phyloP scores from a whole-genome alignment of 1,284 basidiomycete genomes.

The Pholiota adiposa region DNA sequence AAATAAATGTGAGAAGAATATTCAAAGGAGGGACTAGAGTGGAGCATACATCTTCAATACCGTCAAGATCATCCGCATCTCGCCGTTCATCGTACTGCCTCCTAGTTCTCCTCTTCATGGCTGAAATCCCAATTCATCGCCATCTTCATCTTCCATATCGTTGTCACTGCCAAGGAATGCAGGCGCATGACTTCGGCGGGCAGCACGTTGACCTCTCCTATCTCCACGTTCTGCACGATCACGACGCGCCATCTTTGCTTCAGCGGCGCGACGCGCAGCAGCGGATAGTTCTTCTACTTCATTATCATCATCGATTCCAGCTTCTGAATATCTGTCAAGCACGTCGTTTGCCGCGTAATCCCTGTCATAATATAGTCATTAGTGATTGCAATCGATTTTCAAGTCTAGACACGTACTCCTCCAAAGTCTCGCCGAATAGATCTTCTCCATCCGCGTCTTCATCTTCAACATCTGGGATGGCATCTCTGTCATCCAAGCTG shows the following conservation, averaged over 20 bases:
- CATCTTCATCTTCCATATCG: conserved; percentile 63
- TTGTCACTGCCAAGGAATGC: conserved; percentile 81
- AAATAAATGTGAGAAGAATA: background rate
- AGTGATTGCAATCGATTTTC: conserved; percentile 12
- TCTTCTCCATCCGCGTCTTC: conserved; percentile 91
- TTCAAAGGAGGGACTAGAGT: background rate
- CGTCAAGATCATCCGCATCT: conserved; percentile 85
- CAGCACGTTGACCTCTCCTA: conserved; percentile 68
- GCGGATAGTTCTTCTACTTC: conserved; percentile 77
- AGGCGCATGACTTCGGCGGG: conserved; percentile 79
- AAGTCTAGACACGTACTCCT: conserved; percentile 55
- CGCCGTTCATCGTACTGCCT: conserved; percentile 89
- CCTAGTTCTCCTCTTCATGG: conserved; percentile 79
- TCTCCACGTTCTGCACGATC: conserved; percentile 80
- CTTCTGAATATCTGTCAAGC: conserved; percentile 89
- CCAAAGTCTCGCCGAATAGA: conserved; percentile 83
- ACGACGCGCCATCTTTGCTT: conserved; percentile 86
- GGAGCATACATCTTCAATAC: conserved; percentile 76
- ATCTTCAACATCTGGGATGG: conserved; percentile 70
- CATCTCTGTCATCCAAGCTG: conserved; percentile 76
- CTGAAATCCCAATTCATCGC: conserved; percentile 59
- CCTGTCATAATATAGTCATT: conserved; percentile 44
- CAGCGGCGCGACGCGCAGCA: conserved; percentile 82
- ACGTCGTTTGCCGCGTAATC: conserved; percentile 87
- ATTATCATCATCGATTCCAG: conserved; percentile 86